Base-by-base conservation (phyloP, 179 eudicot species). In the Patellifolia procumbens region DNA sequence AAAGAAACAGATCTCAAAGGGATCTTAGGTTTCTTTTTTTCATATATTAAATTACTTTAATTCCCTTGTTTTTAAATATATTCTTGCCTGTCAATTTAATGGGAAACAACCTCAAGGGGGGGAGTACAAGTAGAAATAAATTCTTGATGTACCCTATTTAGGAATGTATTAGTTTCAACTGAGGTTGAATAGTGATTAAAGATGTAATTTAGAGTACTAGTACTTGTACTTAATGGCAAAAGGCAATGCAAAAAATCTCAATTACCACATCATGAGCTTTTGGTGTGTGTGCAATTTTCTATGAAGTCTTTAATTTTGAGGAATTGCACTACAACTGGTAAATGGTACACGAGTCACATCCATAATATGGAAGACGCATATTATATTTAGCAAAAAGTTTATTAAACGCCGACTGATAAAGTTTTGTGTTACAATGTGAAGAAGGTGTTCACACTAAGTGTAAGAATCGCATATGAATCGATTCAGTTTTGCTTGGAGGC, bases 1-100 rank as follows among this genome's bases (percentile, higher is more conserved):
- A n/a, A 61, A 35, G 56, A 72, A 46, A n/a, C 39, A 59, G 52
- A 73, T 79, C 74, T 79, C 74, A 66, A 56, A 74, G 62, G 68
- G 70, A 68, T 74, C 74, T 35, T 60, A 46, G 46, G 34, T 39
- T 45, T 37, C 29, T 24, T 59, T 59, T 66, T 29, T 28, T 5
- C 65, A 19, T 37, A 17, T 16, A 24, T 55, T 63, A 7, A 20
- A 31, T 62, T 62, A 51, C 28, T 68, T 43, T 24, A 24, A 6
- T 67, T 26, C 24, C 26, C 26, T 42, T 66, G 31, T 42, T 42
- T 0, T 34, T 31, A 19, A 35, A 67, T 15, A 11, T 22, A 35
- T 16, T 24, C 22, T 68, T 28, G 68, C 22, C 13, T 76, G 68
- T 58, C 68, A 69, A 75, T 64, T 68, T 53, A 67, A 52, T 66